Conservation (phyloP, 2,329 filamentous ascomycete genomes). For the Cryoendolithus antarcticus region DNA sequence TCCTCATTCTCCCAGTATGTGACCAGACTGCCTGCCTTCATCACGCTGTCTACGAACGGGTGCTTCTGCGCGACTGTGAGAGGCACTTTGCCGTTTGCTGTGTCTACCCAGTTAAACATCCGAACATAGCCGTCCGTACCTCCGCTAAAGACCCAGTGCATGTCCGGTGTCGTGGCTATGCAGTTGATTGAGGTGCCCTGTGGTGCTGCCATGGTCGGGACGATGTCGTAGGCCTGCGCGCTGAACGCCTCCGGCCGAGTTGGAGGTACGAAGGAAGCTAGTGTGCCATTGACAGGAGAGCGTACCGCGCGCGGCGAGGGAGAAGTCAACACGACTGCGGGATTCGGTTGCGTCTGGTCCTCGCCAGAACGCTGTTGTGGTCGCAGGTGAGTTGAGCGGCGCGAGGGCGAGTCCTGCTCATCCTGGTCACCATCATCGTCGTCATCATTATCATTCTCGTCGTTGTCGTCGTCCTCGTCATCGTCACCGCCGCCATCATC, state of each 20-base stretch:
- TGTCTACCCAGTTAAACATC: constrained; percentile 91
- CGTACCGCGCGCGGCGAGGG: constrained; percentile 30
- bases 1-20: constrained; percentile 99
- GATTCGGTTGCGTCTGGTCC: constrained; percentile 22
- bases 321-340: constrained; percentile 36
- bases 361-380: constrained; percentile 10
- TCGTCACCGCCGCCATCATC: constrained; percentile 25
- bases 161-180: constrained; percentile 80
- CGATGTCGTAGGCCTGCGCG: constrained; percentile 80
- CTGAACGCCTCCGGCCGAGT: constrained; percentile 68
- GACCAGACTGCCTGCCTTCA: constrained; percentile 85
- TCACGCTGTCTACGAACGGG: constrained; percentile 93
- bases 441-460: constrained; percentile 27
- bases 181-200: constrained; percentile 94
- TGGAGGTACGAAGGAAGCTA: constrained; percentile 18
- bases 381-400: constrained; percentile 14
- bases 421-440: constrained; percentile 29
- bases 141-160: constrained; percentile 89
- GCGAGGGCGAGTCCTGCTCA: constrained; percentile 34
- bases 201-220: constrained; percentile 91
- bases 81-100: constrained; percentile 86
- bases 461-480: constrained; percentile 27
- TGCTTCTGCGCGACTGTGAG: constrained; percentile 91
- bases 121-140: constrained; percentile 91
- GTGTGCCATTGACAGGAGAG: constrained; percentile 18